Base-by-base conservation (phyloP, 169 alveolate genomes). In the Plasmodium ovale region DNA sequence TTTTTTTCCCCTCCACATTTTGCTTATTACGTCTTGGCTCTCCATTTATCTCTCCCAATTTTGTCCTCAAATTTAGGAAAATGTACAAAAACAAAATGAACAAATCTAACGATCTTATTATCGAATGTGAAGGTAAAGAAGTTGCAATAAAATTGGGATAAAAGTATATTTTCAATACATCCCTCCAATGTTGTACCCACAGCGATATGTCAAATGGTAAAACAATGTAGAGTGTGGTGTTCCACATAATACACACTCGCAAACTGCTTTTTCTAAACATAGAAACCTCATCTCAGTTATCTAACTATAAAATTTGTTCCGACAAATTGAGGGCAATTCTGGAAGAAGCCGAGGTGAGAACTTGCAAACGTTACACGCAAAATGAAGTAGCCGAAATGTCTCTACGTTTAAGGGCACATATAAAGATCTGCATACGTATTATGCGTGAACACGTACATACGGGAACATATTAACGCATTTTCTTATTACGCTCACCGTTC, bases 281-380 rank as follows among this genome's bases (percentile, higher is more conserved):
- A 74, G 88, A 74, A 65, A 74, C 88, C 5, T 51, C 88, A 31
- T 74, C 88, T 0, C 88, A 74, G 53, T 60, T 60, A 47, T 74
- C 88, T 2, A 74, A 74, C 73, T 74, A 74, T 53, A 74, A 74
- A 74, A 74, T 74, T 3, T 74, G 88, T 35, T 2, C 65, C 3
- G 88, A 74, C 3, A 74, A 74, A 44, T 64, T 74, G 29, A 74
- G 49, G 53, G 31, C 16, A 16, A 62, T 74, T 51, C 72, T 74
- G 47, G 72, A 74, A 31, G 88, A 74, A 74, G 88, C 88, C 1
- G 88, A 74, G 29, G 88, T 74, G 42, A 37, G 54, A 5, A 51
- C 1, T 14, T 29, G 14, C 19, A 35, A n/a, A 31, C 27, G n/a
- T 37, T 59, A 59, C n/a, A n/a, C n/a, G n/a, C 23, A 31, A 31